A percentile compares a stretch with the other conserved stretches of the same genome.
phyloP scores from a whole-genome alignment of 305 asterid genomes.

The Andrographis paniculata region DNA sequence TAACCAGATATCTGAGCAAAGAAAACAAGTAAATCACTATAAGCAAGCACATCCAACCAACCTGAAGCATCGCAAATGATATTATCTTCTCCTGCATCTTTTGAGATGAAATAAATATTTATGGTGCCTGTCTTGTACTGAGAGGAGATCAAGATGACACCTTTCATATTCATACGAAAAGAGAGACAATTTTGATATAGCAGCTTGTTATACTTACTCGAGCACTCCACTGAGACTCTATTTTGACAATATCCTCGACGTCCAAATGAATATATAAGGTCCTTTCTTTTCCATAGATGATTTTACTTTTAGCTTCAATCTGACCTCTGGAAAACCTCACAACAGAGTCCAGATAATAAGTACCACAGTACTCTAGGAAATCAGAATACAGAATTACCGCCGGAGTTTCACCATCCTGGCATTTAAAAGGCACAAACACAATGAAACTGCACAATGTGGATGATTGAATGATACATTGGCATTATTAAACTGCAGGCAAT shows the following conservation, averaged over 20 bases:
- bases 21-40: slow-evolving; percentile 15
- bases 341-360: slow-evolving; percentile 37
- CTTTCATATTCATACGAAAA: slow-evolving; percentile 16
- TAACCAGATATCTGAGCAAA: slow-evolving; percentile 7
- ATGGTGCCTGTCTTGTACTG: slow-evolving; percentile 49
- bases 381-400: slow-evolving; percentile 48
- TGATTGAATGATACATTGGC: slow-evolving; percentile 9
- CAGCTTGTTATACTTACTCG: slow-evolving; percentile 38
- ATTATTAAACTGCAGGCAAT: neutral
- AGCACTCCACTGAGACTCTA: slow-evolving; percentile 62
- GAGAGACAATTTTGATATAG: slow-evolving; percentile 13
- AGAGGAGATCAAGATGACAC: slow-evolving; percentile 18
- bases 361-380: slow-evolving; percentile 39
- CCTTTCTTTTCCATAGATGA: slow-evolving; percentile 25
- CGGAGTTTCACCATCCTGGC: slow-evolving; percentile 43
- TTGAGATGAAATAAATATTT: slow-evolving; percentile 39
- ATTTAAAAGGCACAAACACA: slow-evolving; percentile 19
- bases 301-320: slow-evolving; percentile 50
- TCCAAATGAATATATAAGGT: slow-evolving; percentile 42
- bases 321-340: slow-evolving; percentile 50
- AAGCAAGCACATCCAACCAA: slow-evolving; percentile 24
- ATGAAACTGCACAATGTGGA: slow-evolving; percentile 13
- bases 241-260: slow-evolving; percentile 54
- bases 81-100: slow-evolving; percentile 27
- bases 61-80: slow-evolving; percentile 37